Base-by-base conservation (phyloP, 768 basidiomycete species). In the Phallus indusiatus region DNA sequence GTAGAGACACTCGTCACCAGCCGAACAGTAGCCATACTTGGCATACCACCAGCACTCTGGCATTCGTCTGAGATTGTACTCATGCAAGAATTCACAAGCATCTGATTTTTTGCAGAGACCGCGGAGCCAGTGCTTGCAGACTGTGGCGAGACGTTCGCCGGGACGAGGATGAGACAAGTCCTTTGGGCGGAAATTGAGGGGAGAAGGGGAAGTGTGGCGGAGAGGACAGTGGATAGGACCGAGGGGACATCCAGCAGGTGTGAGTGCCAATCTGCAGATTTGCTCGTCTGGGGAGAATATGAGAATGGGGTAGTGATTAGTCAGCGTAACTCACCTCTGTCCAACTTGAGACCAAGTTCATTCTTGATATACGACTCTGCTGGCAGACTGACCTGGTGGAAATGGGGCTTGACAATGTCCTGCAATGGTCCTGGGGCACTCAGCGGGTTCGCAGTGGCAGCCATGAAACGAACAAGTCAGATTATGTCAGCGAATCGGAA, bases 31-130 rank as follows among this genome's bases (percentile, higher is more conserved):
- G 16, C 96, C 96, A 67, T 93, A 94, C 71, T 95, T 96, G 54
- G 91, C 91, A 71, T 85, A 97, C 94, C 94, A 98, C 87, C 93
- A 96, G 67, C 96, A 98, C 70, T 97, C 92, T 6, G 96, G 96
- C 94, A 98, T 98, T 61, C 91, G 86, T 60, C 96, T 76, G 54
- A 99, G 80, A 70, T 98, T 96, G 76, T 97, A 99, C 75, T 98
- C 96, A 73, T 99, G 96, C 69, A 98, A 79, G 72, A 98, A 99
- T 74, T 98, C 96, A 75, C 96, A 99, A 22, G 88, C 86, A 68
- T 94, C 90, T 55, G 94, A 95, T 72, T 98, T 98, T 75, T 98
- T 98, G 74, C 96, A 98, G 17, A 99, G 78, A 14, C 96, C 96
- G 59, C 96, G 83, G 47, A 99, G 82, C 89, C 95, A 98, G 74